phyloP scores from a whole-genome alignment of 2,329 filamentous ascomycete species.

The Sarocladiaceae sp. region DNA sequence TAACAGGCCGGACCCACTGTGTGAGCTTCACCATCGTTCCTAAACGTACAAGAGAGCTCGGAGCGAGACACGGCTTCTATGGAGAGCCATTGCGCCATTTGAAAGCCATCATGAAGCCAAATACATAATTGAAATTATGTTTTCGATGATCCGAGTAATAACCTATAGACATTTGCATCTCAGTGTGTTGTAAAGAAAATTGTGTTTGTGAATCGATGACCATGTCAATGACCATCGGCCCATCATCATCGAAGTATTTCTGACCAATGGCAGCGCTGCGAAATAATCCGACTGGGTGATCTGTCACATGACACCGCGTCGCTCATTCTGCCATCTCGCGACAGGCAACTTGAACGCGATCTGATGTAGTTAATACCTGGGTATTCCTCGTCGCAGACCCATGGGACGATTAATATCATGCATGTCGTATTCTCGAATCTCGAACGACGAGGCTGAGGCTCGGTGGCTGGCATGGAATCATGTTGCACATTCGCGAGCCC shows the following conservation, averaged over 20 bases:
- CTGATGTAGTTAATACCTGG: no score
- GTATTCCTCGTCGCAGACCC: no score
- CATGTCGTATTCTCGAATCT: no score
- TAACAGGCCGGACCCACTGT: not conserved
- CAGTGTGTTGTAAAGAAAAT: no score
- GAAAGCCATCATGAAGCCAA: no score
- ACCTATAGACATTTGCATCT: not conserved
- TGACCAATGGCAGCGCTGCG: not conserved
- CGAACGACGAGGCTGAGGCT: no score
- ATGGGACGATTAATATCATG: no score
- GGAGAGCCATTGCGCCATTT: no score
- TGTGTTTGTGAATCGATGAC: conserved; percentile 2
- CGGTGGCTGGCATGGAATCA: no score
- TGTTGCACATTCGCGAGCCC: no score
- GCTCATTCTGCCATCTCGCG: not conserved
- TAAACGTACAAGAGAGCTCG: not conserved
- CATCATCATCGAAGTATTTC: not conserved
- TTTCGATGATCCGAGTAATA: not conserved
- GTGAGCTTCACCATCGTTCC: not conserved
- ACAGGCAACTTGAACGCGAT: not conserved
- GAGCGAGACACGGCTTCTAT: not conserved
- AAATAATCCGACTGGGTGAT: conserved; percentile 4
- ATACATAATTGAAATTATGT: not conserved
- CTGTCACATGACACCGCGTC: not conserved
- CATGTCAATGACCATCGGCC: not conserved